Evolutionary conservation across 2,329 filamentous ascomycete species (phyloP).

Genomic region (Colletotrichum nymphaeae): DNA sequence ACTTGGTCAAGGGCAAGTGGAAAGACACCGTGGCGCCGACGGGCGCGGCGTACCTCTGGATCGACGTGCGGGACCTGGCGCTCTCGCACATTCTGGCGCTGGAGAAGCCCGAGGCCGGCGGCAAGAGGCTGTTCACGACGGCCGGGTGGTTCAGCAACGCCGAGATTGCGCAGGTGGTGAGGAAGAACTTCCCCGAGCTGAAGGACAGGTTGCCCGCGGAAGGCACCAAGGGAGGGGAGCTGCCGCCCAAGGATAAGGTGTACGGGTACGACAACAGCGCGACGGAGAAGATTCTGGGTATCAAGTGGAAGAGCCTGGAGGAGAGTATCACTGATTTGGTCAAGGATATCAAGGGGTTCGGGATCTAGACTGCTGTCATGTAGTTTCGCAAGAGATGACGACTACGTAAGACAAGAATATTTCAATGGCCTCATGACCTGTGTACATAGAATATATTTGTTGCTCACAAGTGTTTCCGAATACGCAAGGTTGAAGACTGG

Average conservation of each 20-base stretch:
- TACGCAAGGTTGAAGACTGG: too few relatives aligned
- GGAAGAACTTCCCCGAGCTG: constrained; percentile 62
- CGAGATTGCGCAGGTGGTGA: constrained; percentile 55
- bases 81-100: constrained; percentile 63
- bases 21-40: constrained; percentile 54
- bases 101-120: constrained; percentile 59
- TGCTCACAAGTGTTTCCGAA: too few relatives aligned
- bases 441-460: too few relatives aligned
- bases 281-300: constrained; percentile 69
- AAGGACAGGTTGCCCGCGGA: constrained; percentile 58
- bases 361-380: constrained; percentile 35
- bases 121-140: constrained; percentile 62
- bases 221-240: constrained; percentile 56
- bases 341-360: constrained; percentile 42
- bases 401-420: too few relatives aligned
- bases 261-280: constrained; percentile 69
- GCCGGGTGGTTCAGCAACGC: constrained; percentile 60
- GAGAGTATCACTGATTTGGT: constrained; percentile 72
- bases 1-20: constrained; percentile 62
- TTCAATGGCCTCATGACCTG: too few relatives aligned
- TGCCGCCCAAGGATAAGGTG: constrained; percentile 51
- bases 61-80: constrained; percentile 69
- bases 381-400: too few relatives aligned
- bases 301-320: constrained; percentile 72
- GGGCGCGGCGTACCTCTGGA: constrained; percentile 57